Percentiles rank a stretch among this genome's conserved stretches.
These are phyloP conservation scores for Beauveria brongniartii DNA, from an alignment of 2,329 filamentous ascomycete species.

Conservation along the genomic window DNA sequence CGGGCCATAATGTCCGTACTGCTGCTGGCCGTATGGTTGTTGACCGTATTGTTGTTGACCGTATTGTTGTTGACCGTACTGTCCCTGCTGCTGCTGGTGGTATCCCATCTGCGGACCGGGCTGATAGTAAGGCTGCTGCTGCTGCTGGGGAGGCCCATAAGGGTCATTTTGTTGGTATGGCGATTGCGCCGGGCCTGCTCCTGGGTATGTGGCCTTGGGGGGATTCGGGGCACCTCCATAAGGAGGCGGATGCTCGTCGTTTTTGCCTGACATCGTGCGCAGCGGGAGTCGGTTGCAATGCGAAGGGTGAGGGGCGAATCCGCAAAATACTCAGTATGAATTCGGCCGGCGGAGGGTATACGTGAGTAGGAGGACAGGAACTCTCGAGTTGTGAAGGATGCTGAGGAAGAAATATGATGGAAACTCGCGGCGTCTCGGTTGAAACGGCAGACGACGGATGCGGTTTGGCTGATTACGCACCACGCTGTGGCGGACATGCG, in stretches of 20 bases:
- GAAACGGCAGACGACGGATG: conserved; percentile 7
- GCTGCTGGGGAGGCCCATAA: conserved; percentile 22
- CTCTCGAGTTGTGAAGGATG: background rate
- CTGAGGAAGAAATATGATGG: conserved; percentile 1
- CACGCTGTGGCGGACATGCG: background rate
- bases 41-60: conserved; percentile 19
- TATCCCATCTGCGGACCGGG: conserved; percentile 36
- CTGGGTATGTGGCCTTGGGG: conserved; percentile 37
- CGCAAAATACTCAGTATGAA: no score
- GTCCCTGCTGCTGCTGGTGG: conserved; percentile 28
- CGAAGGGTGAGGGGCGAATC: no score
- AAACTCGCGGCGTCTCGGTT: conserved; percentile 1
- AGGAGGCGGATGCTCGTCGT: conserved; percentile 42
- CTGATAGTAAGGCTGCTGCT: conserved; percentile 28
- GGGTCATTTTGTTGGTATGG: conserved; percentile 19
- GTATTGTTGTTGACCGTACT: background rate
- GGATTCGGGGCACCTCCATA: conserved; percentile 32
- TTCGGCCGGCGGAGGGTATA: background rate
- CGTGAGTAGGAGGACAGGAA: background rate
- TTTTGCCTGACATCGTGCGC: conserved; percentile 34
- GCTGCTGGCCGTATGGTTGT: conserved; percentile 35
- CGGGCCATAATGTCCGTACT: conserved; percentile 20
- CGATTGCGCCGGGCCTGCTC: conserved; percentile 30
- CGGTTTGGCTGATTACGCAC: conserved; percentile 9
- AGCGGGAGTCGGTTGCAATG: background rate